phyloP scores from a whole-genome alignment of 208 protist species.

The Trypanosoma melophagium region DNA sequence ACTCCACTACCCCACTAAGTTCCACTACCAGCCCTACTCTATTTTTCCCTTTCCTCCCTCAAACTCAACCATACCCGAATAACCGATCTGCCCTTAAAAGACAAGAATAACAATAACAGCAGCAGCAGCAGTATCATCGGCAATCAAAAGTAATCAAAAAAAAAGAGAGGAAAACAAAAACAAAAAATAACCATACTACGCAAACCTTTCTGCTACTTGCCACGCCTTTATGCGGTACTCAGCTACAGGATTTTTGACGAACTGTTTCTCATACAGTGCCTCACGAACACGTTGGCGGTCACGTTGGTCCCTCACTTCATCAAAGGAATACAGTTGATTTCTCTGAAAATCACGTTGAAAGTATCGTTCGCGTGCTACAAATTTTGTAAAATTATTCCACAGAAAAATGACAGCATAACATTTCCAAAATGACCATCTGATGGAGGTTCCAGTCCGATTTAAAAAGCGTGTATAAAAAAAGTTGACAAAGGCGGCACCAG shows the following conservation, averaged over 20 bases:
- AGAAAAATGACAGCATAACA: conserved; percentile 66
- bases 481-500: conserved; percentile 71
- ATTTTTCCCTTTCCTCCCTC: neutral
- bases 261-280: conserved; percentile 84
- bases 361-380: conserved; percentile 78
- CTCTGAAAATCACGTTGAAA: conserved; percentile 88
- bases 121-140: too few species aligned
- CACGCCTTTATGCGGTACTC: conserved; percentile 88
- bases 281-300: conserved; percentile 84
- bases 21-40: neutral
- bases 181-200: conserved; percentile 30
- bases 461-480: conserved; percentile 79
- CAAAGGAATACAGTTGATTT: conserved; percentile 83
- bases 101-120: too few species aligned
- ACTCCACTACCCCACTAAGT: too few species aligned
- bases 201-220: conserved; percentile 86
- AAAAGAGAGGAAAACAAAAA: neutral
- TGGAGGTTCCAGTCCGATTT: conserved; percentile 63
- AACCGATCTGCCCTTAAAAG: too few species aligned
- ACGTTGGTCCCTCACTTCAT: conserved; percentile 81
- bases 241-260: conserved; percentile 81
- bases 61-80: neutral
- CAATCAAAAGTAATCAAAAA: too few species aligned
- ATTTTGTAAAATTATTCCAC: conserved; percentile 88
- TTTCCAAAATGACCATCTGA: conserved; percentile 80